Evolutionary conservation across 148 eudicot species (phyloP).

Genomic region (Rhododendron ovatum): DNA sequence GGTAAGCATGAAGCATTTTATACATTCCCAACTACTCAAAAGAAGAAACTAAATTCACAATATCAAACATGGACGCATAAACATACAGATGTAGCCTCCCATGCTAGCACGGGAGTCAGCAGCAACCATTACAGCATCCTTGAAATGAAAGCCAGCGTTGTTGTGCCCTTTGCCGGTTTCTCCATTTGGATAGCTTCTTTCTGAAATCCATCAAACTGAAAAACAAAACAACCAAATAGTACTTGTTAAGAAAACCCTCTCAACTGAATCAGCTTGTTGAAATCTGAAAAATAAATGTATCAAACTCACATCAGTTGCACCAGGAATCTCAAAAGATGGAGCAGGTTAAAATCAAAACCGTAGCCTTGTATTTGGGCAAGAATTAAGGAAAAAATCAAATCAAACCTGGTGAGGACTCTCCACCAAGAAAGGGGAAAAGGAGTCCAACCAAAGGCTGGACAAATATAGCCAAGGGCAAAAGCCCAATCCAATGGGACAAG

Average conservation of each 20-base stretch:
- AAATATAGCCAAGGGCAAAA: too few relatives aligned
- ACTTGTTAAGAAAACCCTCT: neutral
- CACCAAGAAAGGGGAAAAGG: too few relatives aligned
- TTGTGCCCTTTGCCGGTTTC: constrained; percentile 92
- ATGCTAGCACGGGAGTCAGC: constrained; percentile 99
- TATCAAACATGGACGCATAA: neutral
- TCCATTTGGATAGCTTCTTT: constrained; percentile 88
- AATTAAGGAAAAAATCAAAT: too few relatives aligned
- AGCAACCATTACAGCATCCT: constrained; percentile 95
- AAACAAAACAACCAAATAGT: neutral
- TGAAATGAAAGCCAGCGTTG: constrained; percentile 86
- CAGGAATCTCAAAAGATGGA: constrained; percentile 74
- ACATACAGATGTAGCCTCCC: constrained; percentile 94
- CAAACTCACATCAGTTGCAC: constrained; percentile 52
- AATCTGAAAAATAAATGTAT: neutral
- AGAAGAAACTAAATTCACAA: neutral
- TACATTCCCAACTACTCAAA: neutral
- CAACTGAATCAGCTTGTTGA: neutral
- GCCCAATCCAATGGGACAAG: too few relatives aligned
- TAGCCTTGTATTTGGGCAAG: too few relatives aligned
- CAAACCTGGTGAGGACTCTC: too few relatives aligned
- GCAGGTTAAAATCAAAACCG: constrained; percentile 1
- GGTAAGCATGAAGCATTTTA: neutral
- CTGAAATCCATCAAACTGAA: constrained; percentile 84
- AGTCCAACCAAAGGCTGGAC: too few relatives aligned